Base-by-base conservation (phyloP, 1,139 yeast genomes). In the Eremothecium cymbalariae region DNA sequence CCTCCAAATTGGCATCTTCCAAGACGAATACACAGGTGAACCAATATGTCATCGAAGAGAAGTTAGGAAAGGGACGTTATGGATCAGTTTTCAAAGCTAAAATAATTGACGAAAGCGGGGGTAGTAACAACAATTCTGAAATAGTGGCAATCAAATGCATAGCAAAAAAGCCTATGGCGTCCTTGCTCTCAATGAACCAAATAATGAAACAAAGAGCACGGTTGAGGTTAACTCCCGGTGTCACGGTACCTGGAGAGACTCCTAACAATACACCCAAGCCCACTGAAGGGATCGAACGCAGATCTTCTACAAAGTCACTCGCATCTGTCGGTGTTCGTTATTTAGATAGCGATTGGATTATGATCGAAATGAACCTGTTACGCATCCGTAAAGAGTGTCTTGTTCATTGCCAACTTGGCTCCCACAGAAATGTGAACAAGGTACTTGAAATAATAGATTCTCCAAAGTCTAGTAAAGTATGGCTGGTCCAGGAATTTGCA, bases 31-130 rank as follows among this genome's bases (percentile, higher is more conserved):
- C 19, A 6, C 27, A 17, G 18, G 19, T 40, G 14, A 49, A 52
- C 21, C 43, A 42, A 18, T 54, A 47, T 33, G 38, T 39, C 12
- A 24, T 55, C 12, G 47, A 38, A 1, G 39, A 42, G n/a, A 38
- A 41, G 11, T 36, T 63, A 17, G 70, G 70, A 3, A 63, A 53
- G 38, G 70, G 70, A 11, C 67, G 67, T 9, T 65, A 58, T 44
- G 69, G 69, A 7, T 62, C 63, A 38, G 70, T 66, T 9, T 64
- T 62, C 42, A 47, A 47, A 34, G 55, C 52, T 4, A 5, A 12
- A 15, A 19, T 9, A 11, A 14, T 7, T 4, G 19, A 16, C 6
- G 30, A 14, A 4, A 8, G 7, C n/a, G 13, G 21, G n/a, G n/a
- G 21, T 12, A 9, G 9, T n/a, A 28, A 33, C 7, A 33, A 41